Percentiles rank a stretch among this genome's conserved stretches.
These are phyloP conservation scores for peach (Prunus persica) DNA, from an alignment of 306 rosid species.

Conservation along the genomic window Prunus_persica_NCBIv2 NC_034015.1:20501001-20501500, in stretches of 20 bases:
- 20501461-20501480: too few species aligned
- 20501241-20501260: constrained; percentile 29
- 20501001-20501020: constrained; percentile 37
- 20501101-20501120: constrained; percentile 98
- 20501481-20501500: too few species aligned
- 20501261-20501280: neutral
- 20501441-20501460: too few species aligned
- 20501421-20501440: too few species aligned
- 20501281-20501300: constrained; percentile 8
- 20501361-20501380: too few species aligned
- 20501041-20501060: constrained; percentile 84
- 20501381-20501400: too few species aligned
- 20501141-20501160: too few species aligned
- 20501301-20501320: neutral
- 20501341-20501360: neutral
- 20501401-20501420: too few species aligned
- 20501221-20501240: constrained; percentile 30
- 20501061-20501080: constrained; percentile 93
- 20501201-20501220: constrained; percentile 2
- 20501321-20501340: constrained; percentile 18
- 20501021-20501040: constrained; percentile 75
- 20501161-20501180: constrained; percentile 1
- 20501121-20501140: constrained; percentile 37
- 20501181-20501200: neutral
- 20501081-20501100: constrained; percentile 99